A percentile compares a stretch with the other conserved stretches of the same genome.
Conservation (phyloP, 768 basidiomycete genomes). For the Dioszegia crocea region DNA sequence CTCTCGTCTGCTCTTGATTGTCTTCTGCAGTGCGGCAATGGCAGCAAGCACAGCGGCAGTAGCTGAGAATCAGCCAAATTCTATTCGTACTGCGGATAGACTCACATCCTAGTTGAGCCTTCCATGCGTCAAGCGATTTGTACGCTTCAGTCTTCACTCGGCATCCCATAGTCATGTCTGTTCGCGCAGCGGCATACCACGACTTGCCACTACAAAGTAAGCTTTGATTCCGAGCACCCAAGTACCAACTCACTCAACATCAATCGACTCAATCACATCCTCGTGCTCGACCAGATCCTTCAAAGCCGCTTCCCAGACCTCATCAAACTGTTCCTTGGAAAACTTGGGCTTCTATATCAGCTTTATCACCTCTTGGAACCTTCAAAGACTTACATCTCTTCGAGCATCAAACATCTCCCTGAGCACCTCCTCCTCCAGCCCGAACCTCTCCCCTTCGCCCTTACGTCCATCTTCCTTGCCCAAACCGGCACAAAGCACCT, state of each 20-base stretch:
- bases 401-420: slow-evolving; percentile 24
- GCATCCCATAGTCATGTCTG: slow-evolving; percentile 50
- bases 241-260: slow-evolving; percentile 39
- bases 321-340: slow-evolving; percentile 38
- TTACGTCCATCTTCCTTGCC: slow-evolving; percentile 38
- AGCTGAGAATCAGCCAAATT: slow-evolving; percentile 14
- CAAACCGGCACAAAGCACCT: slow-evolving; percentile 47
- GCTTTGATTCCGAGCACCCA: background rate
- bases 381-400: slow-evolving; percentile 32
- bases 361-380: background rate
- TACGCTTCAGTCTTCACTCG: slow-evolving; percentile 42
- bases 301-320: slow-evolving; percentile 50
- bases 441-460: slow-evolving; percentile 36
- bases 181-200: slow-evolving; percentile 48
- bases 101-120: slow-evolving; percentile 44
- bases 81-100: background rate
- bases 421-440: slow-evolving; percentile 26
- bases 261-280: slow-evolving; percentile 45
- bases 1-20: slow-evolving; percentile 21
- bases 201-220: slow-evolving; percentile 34
- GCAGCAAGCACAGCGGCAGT: slow-evolving; percentile 24
- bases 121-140: slow-evolving; percentile 43
- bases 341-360: slow-evolving; percentile 30
- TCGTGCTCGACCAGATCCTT: slow-evolving; percentile 50
- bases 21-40: slow-evolving; percentile 31